These are phyloP conservation scores for Golubevia sp. DNA, from an alignment of 1,284 basidiomycete species.

Conservation along the genomic window DNA sequence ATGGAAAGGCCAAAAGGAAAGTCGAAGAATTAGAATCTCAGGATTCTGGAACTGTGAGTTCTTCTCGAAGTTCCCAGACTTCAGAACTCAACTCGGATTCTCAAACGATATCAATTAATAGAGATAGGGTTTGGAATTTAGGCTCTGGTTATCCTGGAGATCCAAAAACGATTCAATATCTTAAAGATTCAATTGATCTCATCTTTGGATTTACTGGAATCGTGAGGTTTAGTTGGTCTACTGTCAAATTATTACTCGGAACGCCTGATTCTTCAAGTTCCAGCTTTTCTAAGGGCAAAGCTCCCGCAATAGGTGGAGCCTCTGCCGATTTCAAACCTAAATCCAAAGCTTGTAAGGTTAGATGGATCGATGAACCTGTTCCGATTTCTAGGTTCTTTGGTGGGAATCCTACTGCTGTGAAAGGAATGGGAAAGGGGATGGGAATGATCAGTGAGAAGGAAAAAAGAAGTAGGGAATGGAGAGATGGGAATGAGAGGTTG, in stretches of 20 bases:
- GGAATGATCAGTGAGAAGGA: not conserved
- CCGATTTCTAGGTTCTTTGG: constrained; percentile 34
- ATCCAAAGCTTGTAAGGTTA: constrained; percentile 19
- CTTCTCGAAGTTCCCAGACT: not conserved
- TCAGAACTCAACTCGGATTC: not conserved
- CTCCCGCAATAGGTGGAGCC: too few species aligned
- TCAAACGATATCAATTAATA: constrained; percentile 17
- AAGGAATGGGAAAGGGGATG: not conserved
- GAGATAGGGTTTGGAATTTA: too few species aligned
- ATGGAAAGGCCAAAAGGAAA: not conserved
- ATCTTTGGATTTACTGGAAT: constrained; percentile 57
- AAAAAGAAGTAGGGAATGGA: too few species aligned
- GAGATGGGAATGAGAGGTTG: not conserved
- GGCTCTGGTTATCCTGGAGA: constrained; percentile 50
- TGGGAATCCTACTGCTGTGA: not conserved
- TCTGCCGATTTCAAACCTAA: not conserved
- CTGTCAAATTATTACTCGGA: constrained; percentile 42
- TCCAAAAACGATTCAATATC: constrained; percentile 45
- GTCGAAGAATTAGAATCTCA: not conserved
- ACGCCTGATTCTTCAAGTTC: too few species aligned
- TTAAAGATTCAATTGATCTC: constrained; percentile 44
- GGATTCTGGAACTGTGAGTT: too few species aligned
- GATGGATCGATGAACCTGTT: constrained; percentile 37
- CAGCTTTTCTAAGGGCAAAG: too few species aligned
- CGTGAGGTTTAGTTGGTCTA: constrained; percentile 55